These are phyloP conservation scores for Talaromyces adpressus DNA, from an alignment of 495 filamentous ascomycete genomes.

Conservation along the genomic window DNA sequence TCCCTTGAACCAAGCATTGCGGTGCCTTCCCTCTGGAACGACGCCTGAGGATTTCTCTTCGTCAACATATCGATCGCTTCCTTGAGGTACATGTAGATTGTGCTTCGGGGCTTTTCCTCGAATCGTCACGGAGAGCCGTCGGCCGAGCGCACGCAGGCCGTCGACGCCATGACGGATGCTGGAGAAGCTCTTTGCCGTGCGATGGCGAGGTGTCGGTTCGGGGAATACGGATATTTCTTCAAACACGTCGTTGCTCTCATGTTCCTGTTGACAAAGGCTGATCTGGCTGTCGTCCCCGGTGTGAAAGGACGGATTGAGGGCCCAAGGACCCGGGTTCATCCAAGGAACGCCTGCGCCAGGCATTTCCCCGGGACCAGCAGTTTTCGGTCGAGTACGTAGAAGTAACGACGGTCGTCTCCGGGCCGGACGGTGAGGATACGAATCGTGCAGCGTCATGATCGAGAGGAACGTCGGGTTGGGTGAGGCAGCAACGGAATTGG, in stretches of 20 bases:
- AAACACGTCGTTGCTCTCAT: conserved; percentile 19
- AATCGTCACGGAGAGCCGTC: conserved; percentile 37
- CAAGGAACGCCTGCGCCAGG: conserved; percentile 15
- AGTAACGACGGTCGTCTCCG: conserved; percentile 34
- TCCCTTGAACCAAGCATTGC: conserved; percentile 20
- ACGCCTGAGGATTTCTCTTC: neutral
- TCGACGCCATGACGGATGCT: conserved; percentile 38
- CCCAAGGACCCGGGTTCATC: conserved; percentile 20
- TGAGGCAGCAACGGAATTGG: neutral
- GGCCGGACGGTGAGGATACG: conserved; percentile 14
- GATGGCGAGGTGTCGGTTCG: conserved; percentile 28
- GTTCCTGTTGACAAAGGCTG: conserved; percentile 8
- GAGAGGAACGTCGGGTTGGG: neutral
- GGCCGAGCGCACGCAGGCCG: conserved; percentile 37
- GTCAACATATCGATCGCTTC: neutral
- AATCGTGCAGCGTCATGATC: conserved; percentile 32
- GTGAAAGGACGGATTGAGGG: conserved; percentile 11
- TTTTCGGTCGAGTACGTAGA: conserved; percentile 29
- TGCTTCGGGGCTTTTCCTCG: conserved; percentile 36
- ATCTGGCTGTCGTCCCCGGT: conserved; percentile 4
- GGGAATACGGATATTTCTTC: conserved; percentile 33
- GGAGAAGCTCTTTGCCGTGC: conserved; percentile 40
- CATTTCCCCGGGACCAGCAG: conserved; percentile 16
- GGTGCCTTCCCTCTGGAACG: conserved; percentile 8
- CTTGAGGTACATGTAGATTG: conserved; percentile 15